Conservation (phyloP, 352 stramenopile species). For the Globisporangium recalcitrans region DNA sequence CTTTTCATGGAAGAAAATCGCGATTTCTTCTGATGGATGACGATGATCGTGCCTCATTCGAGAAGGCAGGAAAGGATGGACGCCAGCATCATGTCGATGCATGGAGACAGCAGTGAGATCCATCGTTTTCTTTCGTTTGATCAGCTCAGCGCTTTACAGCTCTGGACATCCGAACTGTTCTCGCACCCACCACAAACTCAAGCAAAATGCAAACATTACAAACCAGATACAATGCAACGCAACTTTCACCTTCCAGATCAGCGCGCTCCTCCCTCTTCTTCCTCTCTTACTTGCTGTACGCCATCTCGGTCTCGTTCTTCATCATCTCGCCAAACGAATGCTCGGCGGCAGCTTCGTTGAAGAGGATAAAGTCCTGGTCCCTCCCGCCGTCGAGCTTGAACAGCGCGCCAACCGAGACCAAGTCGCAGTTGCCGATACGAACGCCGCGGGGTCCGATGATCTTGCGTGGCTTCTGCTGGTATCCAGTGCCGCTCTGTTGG, state of each 20-base stretch:
- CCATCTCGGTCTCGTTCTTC: constrained; percentile 66
- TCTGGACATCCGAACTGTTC: too few relatives aligned
- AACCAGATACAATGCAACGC: background rate
- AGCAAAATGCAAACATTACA: background rate
- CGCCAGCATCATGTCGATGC: too few relatives aligned
- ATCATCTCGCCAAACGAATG: constrained; percentile 72
- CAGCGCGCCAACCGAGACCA: constrained; percentile 64
- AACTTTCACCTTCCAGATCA: background rate
- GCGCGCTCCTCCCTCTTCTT: background rate
- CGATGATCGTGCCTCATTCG: too few relatives aligned
- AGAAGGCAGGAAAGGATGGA: too few relatives aligned
- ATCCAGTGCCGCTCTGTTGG: background rate
- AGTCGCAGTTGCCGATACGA: constrained; percentile 28
- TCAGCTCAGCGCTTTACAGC: background rate
- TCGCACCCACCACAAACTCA: background rate
- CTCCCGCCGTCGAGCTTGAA: constrained; percentile 80
- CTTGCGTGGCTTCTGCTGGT: constrained; percentile 15
- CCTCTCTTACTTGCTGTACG: constrained; percentile 12
- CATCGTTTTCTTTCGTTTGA: background rate
- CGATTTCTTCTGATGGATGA: too few relatives aligned
- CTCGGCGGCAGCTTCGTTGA: constrained; percentile 69
- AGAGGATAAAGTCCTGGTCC: constrained; percentile 77
- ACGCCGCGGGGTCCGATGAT: constrained; percentile 15
- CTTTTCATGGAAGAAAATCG: background rate
- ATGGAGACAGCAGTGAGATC: background rate